Evolutionary conservation across 2,329 filamentous ascomycete genomes (phyloP).

Genomic region (Septoria petroselini): DNA sequence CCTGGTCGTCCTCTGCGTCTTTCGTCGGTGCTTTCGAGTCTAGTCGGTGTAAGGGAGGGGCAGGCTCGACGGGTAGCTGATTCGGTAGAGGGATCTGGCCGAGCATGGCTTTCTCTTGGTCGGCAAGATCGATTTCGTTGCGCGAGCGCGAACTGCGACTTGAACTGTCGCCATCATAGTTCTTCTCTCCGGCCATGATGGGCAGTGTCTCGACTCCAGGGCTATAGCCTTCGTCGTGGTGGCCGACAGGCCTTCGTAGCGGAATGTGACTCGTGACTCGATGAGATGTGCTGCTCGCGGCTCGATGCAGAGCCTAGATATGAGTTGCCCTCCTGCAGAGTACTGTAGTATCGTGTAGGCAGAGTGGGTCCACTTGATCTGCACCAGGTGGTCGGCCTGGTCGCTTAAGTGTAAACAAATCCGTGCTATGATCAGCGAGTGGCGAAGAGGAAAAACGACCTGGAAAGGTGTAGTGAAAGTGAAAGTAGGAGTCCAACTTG

Average conservation of each 20-base stretch:
- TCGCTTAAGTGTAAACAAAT: not conserved
- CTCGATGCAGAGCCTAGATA: too few species aligned
- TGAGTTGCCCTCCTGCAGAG: too few species aligned
- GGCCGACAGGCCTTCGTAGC: conserved; percentile 15
- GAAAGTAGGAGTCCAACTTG: conserved; percentile 2
- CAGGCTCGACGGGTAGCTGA: conserved; percentile 29
- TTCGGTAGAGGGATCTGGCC: conserved; percentile 35
- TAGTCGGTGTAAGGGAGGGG: conserved; percentile 29
- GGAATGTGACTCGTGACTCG: too few species aligned
- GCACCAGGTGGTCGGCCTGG: not conserved
- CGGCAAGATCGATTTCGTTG: conserved; percentile 27
- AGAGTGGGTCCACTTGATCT: not conserved
- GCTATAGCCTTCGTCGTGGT: conserved; percentile 1
- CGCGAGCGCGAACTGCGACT: conserved; percentile 16
- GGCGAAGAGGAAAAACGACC: not conserved
- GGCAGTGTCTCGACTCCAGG: not conserved
- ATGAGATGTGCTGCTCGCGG: too few species aligned
- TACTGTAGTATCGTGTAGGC: too few species aligned
- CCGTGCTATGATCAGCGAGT: not conserved
- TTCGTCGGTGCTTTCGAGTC: conserved; percentile 29
- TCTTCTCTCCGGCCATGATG: conserved; percentile 4
- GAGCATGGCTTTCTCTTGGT: conserved; percentile 33
- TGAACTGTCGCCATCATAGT: conserved; percentile 12
- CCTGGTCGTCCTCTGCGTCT: conserved; percentile 27
- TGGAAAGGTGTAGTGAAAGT: not conserved